Conservation (phyloP, 164 flowering plant genomes). For the Nymphaea colorata region DNA sequence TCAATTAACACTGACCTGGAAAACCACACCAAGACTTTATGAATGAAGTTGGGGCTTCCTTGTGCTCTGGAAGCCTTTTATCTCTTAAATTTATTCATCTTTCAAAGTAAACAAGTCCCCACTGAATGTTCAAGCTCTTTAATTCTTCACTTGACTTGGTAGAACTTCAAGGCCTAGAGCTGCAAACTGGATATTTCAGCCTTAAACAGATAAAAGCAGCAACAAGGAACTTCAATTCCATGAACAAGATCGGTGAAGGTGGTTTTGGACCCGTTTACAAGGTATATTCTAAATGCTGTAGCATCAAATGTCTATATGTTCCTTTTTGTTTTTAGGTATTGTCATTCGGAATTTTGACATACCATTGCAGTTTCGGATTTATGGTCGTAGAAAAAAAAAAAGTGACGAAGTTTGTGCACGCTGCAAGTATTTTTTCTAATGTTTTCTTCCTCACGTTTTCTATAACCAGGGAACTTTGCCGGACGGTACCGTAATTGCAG, state of each 20-base stretch:
- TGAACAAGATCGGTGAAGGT: conserved; percentile 56
- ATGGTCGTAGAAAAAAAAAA: too few species aligned
- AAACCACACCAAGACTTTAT: neutral
- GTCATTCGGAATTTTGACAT: too few species aligned
- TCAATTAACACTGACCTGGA: neutral
- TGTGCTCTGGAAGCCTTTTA: neutral
- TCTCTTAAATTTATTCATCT: neutral
- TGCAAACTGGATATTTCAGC: conserved; percentile 29
- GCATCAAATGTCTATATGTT: too few species aligned
- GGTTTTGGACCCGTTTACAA: conserved; percentile 65
- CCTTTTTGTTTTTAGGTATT: too few species aligned
- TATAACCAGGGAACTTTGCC: conserved; percentile 40
- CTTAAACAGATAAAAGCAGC: conserved; percentile 43
- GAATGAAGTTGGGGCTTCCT: neutral
- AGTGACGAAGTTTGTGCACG: too few species aligned
- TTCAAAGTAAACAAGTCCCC: neutral
- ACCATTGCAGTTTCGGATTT: too few species aligned
- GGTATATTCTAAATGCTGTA: conserved; percentile 14
- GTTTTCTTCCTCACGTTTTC: neutral
- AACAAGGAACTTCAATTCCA: conserved; percentile 29
- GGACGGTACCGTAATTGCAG: conserved; percentile 65
- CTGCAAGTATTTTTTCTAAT: too few species aligned
- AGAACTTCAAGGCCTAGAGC: conserved; percentile 25
- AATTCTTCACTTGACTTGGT: conserved; percentile 3
- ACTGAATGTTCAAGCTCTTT: neutral